Base-by-base conservation (phyloP, 768 basidiomycete species). In the Boletus pseudopeckii region DNA sequence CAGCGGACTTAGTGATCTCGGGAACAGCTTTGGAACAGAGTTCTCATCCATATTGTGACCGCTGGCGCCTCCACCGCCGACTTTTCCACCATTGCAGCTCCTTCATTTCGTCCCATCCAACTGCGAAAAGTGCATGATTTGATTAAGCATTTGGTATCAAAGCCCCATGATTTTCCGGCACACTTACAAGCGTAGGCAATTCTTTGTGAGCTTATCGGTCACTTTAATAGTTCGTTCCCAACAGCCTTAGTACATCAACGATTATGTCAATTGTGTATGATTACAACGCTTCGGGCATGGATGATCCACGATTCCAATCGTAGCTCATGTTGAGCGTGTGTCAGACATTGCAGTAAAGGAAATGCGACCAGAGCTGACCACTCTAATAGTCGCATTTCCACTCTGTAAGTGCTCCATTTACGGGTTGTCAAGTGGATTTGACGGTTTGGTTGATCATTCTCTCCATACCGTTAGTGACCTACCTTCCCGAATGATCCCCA, bases 21-120 rank as follows among this genome's bases (percentile, higher is more conserved):
- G 30, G 22, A 38, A 43, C 28, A 70, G 68, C 26, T 48, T 68
- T 22, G 64, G 64, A 20, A 45, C 44, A 9, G 64, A 60, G 15
- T 72, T 69, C 49, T 55, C 56, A 2, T 63, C 61, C 11, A 48
- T 59, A 36, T 61, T 65, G 69, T 13, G 61, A 63, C 34, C 46
- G 53, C 6, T 70, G 69, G 68, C 63, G 65, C 3, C 57, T 62
- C 18, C 67, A 66, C 52, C 59, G 74, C 24, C 59, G 68, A 30
- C 41, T 74, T 13, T 70, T 70, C 45, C 74, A 76, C 24, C 62
- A 66, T 63, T 30, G 66, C 69, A 3, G 59, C 61, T 3, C 26
- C 53, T 7, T 56, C 61, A 28, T 76, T 70, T 51, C 60, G 58
- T 37, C 70, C 73, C 5, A 56, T 68, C 17, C 76, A 77, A 46